Evolutionary conservation across 257 asterid species (phyloP), one percentile per base, ranked within the genome.

Genomic region (Euphrasia confusa): DNA sequence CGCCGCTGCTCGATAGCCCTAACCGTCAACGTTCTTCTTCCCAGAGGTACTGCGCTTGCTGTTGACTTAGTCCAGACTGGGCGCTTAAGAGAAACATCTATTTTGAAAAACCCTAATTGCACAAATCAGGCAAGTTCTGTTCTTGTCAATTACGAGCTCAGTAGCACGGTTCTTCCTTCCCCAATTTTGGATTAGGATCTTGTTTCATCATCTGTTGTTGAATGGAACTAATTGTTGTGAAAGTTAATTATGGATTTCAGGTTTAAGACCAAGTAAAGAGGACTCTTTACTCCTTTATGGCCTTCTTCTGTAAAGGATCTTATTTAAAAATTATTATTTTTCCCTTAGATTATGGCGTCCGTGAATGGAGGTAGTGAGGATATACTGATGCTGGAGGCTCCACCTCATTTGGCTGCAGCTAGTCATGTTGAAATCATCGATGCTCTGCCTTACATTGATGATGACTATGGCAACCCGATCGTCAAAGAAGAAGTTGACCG

Each of bases 401-500:
- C 97, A 47, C 90, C 92, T 32, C 77, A 73, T 45, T 62, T 59
- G 67, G 79, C 66, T 17, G 74, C 81, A n/a, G 71, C 81, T 2
- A 78, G 81, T 60, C 69, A 77, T 30, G 80, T 82, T 4, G 84
- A 74, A 61, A 69, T 89, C 24, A 93, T 93, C 15, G 99, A 93
- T 40, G 96, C 99, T 7, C 80, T 93, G 42, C 99, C 99, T 44
- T 93, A 93, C 81, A 87, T 93, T 64, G 97, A 93, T 57, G 95
- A 79, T 69, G 99, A 93, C 79, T 93, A 89, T 74, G 94, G 90
- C 55, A 71, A 89, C 73, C 90, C 96, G 1, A 64, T 13, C 4
- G 83, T 93, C 4, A 87, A 90, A 73, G 85, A 75, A 59, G 97
- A 87, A 69, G 99, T 93, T 39, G 96, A 93, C 76, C 95, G 84